Conservation (phyloP, 176 grass and related monocot genomes). For the maize (Zea mays) region Zm-B73-REFERENCE-NAM-5.0 NC_050098.1:48368001-48368500, state of each 20-base stretch:
- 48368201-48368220: constrained; percentile 2
- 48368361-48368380: neutral
- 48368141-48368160: constrained; percentile 89
- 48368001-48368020: neutral
- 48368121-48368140: constrained; percentile 97
- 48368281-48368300: neutral
- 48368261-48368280: neutral
- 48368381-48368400: neutral
- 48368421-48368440: neutral
- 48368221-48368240: neutral
- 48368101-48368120: constrained; percentile 92
- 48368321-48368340: constrained; percentile 41
- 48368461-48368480: constrained; percentile 23
- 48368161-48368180: constrained; percentile 96
- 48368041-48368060: constrained; percentile 2
- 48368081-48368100: constrained; percentile 75
- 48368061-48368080: constrained; percentile 16
- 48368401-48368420: neutral
- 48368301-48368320: neutral
- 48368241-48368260: neutral
- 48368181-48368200: constrained; percentile 93
- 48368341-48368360: constrained; percentile 7
- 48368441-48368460: neutral
- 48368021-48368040: constrained; percentile 51
- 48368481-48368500: neutral